Base-by-base conservation (phyloP, 768 basidiomycete genomes). In the Tricholoma hemisulphureum region DNA sequence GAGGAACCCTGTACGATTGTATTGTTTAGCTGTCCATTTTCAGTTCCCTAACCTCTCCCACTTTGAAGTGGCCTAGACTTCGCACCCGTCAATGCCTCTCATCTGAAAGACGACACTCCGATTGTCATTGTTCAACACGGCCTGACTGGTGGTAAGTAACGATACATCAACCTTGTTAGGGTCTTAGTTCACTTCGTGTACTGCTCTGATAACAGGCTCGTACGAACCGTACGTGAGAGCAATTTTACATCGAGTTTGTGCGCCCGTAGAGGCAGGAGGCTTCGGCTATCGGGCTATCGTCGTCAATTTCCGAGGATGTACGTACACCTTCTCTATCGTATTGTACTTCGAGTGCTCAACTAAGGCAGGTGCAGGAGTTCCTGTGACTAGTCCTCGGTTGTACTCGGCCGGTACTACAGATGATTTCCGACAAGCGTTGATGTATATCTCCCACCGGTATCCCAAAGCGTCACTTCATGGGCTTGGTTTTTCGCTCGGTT, bases 291-390 rank as follows among this genome's bases (percentile, higher is more conserved):
- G 96, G 58, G 95, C 83, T 2, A 87, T 89, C 9, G 93, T 97
- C 6, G 82, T 95, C 68, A 95, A 95, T 74, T 94, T 88, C 73
- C 84, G 94, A 62, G 93, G 93, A 67, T 95, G 93, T 89, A 65
- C 67, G 88, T 81, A 32, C 53, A 55, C 59, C 54, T 49, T 46
- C 55, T 60, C 9, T 41, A 4, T n/a, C 58, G 54, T 58, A 13
- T 58, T 46, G 24, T 31, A 51, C 48, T n/a, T 55, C 23, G 65
- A 64, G 37, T 56, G 31, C 56, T 51, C 48, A 46, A 24, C 14
- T 14, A 34, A 37, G 9, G 16, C 67, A 93, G 90, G 91, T 74
- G 94, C 93, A 54, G 87, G 88, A 32, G 84, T 89, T 20, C 89
- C 89, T 2, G 68, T 97, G 58, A 95, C 91, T 1, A 86, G 84